Percentiles rank a stretch among this genome's conserved stretches.
Evolutionary conservation across 2,329 filamentous ascomycete species (phyloP).

Genomic region (Ilyonectria sp.): DNA sequence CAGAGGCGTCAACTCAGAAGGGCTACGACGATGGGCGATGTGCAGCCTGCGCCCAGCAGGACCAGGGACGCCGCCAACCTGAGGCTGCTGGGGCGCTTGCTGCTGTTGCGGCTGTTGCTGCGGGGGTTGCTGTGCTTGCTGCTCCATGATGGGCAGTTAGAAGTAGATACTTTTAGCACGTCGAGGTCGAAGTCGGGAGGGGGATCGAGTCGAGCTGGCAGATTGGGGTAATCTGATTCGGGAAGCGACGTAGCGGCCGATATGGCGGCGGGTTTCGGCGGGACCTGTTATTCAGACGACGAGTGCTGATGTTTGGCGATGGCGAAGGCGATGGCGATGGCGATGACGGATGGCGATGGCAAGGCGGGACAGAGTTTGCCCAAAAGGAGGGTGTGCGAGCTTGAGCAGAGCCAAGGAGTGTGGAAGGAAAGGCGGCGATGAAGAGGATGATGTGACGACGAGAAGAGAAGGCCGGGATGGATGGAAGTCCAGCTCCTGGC

Average conservation of each 20-base stretch:
- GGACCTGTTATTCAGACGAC: constrained; percentile 42
- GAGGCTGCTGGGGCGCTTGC: constrained; percentile 62
- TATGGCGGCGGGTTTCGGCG: constrained; percentile 43
- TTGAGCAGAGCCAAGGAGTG: constrained; percentile 57
- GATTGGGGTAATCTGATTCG: constrained; percentile 42
- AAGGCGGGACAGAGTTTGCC: constrained; percentile 53
- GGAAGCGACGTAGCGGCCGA: constrained; percentile 42
- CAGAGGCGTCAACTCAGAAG: constrained; percentile 95
- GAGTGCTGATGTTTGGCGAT: constrained; percentile 42
- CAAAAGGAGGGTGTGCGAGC: constrained; percentile 58
- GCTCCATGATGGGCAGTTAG: constrained; percentile 71
- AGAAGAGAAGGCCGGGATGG: constrained; percentile 62
- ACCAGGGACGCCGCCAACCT: constrained; percentile 74
- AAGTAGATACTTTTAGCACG: constrained; percentile 54
- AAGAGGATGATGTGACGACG: constrained; percentile 56
- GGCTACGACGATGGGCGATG: constrained; percentile 96
- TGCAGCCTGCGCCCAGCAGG: constrained; percentile 91
- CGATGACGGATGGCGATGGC: constrained; percentile 49
- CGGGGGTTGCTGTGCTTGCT: constrained; percentile 50
- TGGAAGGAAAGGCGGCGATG: constrained; percentile 54
- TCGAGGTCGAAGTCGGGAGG: constrained; percentile 54
- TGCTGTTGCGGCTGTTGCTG: constrained; percentile 59
- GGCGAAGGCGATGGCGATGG: constrained; percentile 40
- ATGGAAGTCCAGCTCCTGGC: constrained; percentile 56
- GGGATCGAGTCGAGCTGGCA: constrained; percentile 38